Evolutionary conservation across 768 basidiomycete species (phyloP).

Genomic region (Pulveroboletus sp.): DNA sequence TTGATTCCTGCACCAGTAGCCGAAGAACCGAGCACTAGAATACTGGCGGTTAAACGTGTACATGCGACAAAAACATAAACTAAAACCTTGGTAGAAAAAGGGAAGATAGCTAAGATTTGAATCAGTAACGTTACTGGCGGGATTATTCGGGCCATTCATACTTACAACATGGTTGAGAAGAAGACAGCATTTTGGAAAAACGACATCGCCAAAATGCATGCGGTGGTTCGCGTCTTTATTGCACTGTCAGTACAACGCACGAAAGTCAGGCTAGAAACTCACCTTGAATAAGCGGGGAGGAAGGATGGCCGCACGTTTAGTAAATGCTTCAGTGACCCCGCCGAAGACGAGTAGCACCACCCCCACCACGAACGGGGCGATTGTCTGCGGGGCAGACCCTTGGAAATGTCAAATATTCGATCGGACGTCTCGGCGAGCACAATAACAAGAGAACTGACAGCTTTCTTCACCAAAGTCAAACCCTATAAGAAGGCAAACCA

Average conservation of each 20-base stretch:
- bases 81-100: conserved; percentile 57
- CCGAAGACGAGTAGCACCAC: conserved; percentile 45
- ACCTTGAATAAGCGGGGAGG: conserved; percentile 74
- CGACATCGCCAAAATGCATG: conserved; percentile 49
- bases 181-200: conserved; percentile 65
- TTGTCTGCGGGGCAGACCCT: conserved; percentile 59
- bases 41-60: not conserved
- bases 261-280: conserved; percentile 1
- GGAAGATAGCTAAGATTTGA: conserved; percentile 51
- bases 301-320: conserved; percentile 63
- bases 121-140: not conserved
- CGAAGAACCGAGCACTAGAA: conserved; percentile 58
- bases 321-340: conserved; percentile 55
- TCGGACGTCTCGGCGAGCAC: no score
- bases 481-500: conserved; percentile 65
- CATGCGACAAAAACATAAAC: not conserved
- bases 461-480: conserved; percentile 64
- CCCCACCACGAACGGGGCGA: conserved; percentile 57
- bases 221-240: conserved; percentile 62
- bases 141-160: not conserved
- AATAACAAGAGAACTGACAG: no score
- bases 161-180: conserved; percentile 41
- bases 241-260: not conserved
- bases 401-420: no score
- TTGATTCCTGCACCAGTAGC: conserved; percentile 66